Evolutionary conservation across 768 basidiomycete species (phyloP).

Genomic region (Coprinopsis sp.): DNA sequence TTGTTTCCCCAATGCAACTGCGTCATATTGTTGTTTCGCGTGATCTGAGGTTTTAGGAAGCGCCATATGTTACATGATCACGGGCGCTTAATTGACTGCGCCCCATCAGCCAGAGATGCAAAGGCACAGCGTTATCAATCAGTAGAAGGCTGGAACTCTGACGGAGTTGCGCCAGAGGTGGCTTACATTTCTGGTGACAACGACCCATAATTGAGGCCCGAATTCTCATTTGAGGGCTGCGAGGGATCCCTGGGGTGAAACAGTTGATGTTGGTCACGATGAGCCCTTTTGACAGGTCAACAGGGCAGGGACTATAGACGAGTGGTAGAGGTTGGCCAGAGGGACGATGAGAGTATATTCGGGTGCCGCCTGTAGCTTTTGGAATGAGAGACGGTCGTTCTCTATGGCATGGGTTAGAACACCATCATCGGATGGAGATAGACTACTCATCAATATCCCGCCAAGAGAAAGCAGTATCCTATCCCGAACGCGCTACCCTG

Average conservation of each 20-base stretch:
- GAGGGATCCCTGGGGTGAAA: slow-evolving; percentile 87
- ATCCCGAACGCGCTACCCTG: slow-evolving; percentile 84
- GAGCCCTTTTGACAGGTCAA: slow-evolving; percentile 75
- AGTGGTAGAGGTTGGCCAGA: slow-evolving; percentile 87
- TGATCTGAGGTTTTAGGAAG: too few relatives aligned
- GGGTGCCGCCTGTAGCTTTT: slow-evolving; percentile 90
- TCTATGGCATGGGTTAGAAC: slow-evolving; percentile 52
- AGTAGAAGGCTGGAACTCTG: slow-evolving; percentile 85
- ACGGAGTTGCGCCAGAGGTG: slow-evolving; percentile 97
- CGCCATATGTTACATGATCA: too few relatives aligned
- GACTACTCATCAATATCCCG: slow-evolving; percentile 78
- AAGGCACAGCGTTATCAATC: slow-evolving; percentile 91
- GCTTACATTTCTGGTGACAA: slow-evolving; percentile 98
- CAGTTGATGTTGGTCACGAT: slow-evolving; percentile 99
- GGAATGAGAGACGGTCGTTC: slow-evolving; percentile 76
- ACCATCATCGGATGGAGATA: background rate
- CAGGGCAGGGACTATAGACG: slow-evolving; percentile 72
- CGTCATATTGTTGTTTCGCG: too few relatives aligned
- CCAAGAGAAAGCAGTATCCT: slow-evolving; percentile 92
- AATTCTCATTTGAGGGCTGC: slow-evolving; percentile 80
- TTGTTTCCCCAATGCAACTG: too few relatives aligned
- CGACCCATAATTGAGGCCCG: slow-evolving; percentile 85
- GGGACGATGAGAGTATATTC: slow-evolving; percentile 94
- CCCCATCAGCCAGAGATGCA: too few relatives aligned
- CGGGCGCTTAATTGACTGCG: too few relatives aligned